These are phyloP conservation scores for Paspalum notatum DNA, from an alignment of 176 grass and related monocot species.

Conservation along the genomic window DNA sequence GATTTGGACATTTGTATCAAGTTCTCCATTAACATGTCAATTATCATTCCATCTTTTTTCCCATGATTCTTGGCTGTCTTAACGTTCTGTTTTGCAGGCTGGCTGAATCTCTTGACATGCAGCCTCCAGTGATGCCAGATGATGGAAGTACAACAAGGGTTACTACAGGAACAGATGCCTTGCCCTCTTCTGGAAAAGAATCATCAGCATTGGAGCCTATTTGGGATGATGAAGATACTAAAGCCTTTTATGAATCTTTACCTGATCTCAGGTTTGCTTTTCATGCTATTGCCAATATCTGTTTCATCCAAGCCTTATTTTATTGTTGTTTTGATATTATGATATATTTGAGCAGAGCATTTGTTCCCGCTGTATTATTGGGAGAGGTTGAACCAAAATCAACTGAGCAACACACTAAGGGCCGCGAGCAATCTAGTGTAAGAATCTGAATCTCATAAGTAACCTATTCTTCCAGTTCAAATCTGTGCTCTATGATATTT, in stretches of 20 bases:
- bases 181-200: constrained; percentile 72
- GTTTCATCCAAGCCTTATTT: constrained; percentile 20
- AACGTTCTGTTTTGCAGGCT: constrained; percentile 55
- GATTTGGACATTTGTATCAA: constrained; percentile 1
- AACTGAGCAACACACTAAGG: constrained; percentile 77
- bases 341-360: constrained; percentile 67
- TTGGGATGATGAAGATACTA: constrained; percentile 99
- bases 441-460: constrained; percentile 51
- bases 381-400: constrained; percentile 87
- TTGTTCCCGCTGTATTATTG: constrained; percentile 96
- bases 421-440: constrained; percentile 83
- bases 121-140: constrained; percentile 96
- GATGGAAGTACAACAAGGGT: constrained; percentile 92
- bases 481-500: neutral
- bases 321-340: constrained; percentile 35
- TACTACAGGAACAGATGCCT: constrained; percentile 71
- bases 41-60: neutral
- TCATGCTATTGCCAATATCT: constrained; percentile 24
- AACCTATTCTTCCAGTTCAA: constrained; percentile 20
- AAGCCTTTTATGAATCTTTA: constrained; percentile 94
- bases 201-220: constrained; percentile 78
- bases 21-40: constrained; percentile 4
- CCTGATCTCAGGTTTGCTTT: constrained; percentile 89
- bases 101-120: constrained; percentile 96
- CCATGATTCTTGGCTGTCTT: constrained; percentile 30